These are phyloP conservation scores for Trametes meyenii DNA, from an alignment of 768 basidiomycete species.

Conservation along the genomic window DNA sequence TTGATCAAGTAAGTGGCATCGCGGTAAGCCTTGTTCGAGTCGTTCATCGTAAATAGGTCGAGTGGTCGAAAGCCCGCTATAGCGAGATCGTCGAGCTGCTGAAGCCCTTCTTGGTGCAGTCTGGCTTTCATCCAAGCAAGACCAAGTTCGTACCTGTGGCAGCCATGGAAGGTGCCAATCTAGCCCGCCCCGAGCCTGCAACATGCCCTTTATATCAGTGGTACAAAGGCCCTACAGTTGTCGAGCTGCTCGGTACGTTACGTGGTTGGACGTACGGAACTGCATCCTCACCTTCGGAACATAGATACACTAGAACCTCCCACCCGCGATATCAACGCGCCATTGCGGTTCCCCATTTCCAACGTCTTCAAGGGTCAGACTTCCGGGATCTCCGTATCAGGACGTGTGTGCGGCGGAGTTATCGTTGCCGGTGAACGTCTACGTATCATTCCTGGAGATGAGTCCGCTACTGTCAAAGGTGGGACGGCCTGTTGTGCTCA, in stretches of 20 bases:
- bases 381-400: constrained; percentile 76
- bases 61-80: constrained; percentile 82
- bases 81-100: constrained; percentile 79
- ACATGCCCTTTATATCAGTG: constrained; percentile 58
- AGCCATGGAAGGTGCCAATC: constrained; percentile 88
- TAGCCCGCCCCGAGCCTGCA: constrained; percentile 55
- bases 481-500: neutral
- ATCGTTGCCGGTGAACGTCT: constrained; percentile 91
- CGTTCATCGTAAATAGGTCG: constrained; percentile 56
- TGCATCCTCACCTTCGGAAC: neutral
- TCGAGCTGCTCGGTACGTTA: constrained; percentile 76
- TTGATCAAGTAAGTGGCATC: constrained; percentile 73
- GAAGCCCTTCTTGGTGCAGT: constrained; percentile 80
- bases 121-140: constrained; percentile 82
- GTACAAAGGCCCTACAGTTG: constrained; percentile 87
- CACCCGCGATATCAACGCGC: constrained; percentile 68
- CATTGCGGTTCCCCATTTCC: constrained; percentile 86
- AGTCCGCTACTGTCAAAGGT: constrained; percentile 80
- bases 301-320: constrained; percentile 85
- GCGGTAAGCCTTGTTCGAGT: neutral
- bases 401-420: constrained; percentile 83
- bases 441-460: constrained; percentile 90
- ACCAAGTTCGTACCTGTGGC: constrained; percentile 86
- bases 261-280: neutral
- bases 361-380: constrained; percentile 94